A percentile compares a stretch with the other conserved stretches of the same genome.
Evolutionary conservation across 1,284 basidiomycete species (phyloP).

Genomic region (Papiliotrema laurentii): DNA sequence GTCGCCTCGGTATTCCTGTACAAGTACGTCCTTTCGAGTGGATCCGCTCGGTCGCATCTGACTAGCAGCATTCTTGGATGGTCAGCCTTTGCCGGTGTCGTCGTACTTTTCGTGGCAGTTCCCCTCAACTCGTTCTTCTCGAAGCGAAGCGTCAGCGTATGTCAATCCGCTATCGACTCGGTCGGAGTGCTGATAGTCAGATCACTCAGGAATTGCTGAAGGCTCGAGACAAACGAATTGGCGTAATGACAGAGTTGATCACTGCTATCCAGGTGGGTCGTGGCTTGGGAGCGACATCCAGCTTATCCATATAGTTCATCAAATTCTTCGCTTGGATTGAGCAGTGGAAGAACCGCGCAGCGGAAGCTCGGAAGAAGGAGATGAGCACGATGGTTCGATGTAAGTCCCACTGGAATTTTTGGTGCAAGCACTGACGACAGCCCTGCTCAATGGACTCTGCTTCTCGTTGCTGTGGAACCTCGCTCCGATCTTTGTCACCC

Average conservation of each 20-base stretch:
- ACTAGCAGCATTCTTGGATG: constrained; percentile 66
- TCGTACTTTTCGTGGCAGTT: constrained; percentile 67
- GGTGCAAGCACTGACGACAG: constrained; percentile 13
- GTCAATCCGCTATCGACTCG: constrained; percentile 25
- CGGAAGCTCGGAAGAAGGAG: constrained; percentile 39
- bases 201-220: constrained; percentile 69
- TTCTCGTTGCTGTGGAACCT: constrained; percentile 39
- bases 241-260: constrained; percentile 78
- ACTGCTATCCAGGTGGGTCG: constrained; percentile 50
- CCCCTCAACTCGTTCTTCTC: constrained; percentile 52
- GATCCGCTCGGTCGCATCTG: constrained; percentile 5
- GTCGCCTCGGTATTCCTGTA: constrained; percentile 74
- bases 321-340: constrained; percentile 49
- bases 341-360: constrained; percentile 44
- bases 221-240: constrained; percentile 78
- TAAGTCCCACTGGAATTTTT: constrained; percentile 11
- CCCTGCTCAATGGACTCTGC: constrained; percentile 29
- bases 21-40: constrained; percentile 53
- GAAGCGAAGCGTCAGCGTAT: constrained; percentile 59
- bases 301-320: constrained; percentile 19
- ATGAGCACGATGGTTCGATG: constrained; percentile 39
- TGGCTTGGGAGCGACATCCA: background rate
- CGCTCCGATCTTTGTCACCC: constrained; percentile 44
- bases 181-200: constrained; percentile 42
- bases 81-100: constrained; percentile 78